A percentile compares a stretch with the other conserved stretches of the same genome.
Conservation (phyloP, 345 rosid genomes). For the Adansonia digitata region DNA sequence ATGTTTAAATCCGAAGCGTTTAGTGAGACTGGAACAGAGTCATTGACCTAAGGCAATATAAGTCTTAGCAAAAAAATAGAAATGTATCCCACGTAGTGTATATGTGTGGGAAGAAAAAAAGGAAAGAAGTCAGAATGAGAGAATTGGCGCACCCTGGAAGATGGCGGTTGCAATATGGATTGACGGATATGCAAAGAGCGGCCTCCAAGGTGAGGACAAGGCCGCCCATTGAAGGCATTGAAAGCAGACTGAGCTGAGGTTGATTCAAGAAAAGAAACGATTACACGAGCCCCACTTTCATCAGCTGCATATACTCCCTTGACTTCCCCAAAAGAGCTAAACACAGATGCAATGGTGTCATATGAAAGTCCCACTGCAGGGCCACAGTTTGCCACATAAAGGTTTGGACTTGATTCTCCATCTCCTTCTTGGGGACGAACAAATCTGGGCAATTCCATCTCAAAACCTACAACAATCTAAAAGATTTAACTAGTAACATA, state of each 20-base stretch:
- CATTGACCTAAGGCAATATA: conserved; percentile 27
- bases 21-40: conserved; percentile 44
- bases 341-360: conserved; percentile 50
- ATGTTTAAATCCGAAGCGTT: conserved; percentile 63
- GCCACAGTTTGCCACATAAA: conserved; percentile 90
- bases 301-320: conserved; percentile 76
- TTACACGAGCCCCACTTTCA: conserved; percentile 79
- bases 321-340: conserved; percentile 59
- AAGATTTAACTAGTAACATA: background rate
- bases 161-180: conserved; percentile 50
- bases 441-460: conserved; percentile 58
- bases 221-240: conserved; percentile 40
- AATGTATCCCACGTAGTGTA: background rate
- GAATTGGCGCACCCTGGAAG: conserved; percentile 43
- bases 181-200: conserved; percentile 68
- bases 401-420: conserved; percentile 40
- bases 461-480: background rate
- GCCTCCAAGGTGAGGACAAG: conserved; percentile 62
- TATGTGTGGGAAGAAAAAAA: background rate
- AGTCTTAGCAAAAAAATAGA: background rate
- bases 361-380: conserved; percentile 73
- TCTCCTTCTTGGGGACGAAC: conserved; percentile 41
- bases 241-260: conserved; percentile 59
- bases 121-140: background rate
- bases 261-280: conserved; percentile 51